A percentile compares a stretch with the other conserved stretches of the same genome.
Evolutionary conservation across 352 stramenopile species (phyloP).

Genomic region (Saprolegnia parasitica): DNA sequence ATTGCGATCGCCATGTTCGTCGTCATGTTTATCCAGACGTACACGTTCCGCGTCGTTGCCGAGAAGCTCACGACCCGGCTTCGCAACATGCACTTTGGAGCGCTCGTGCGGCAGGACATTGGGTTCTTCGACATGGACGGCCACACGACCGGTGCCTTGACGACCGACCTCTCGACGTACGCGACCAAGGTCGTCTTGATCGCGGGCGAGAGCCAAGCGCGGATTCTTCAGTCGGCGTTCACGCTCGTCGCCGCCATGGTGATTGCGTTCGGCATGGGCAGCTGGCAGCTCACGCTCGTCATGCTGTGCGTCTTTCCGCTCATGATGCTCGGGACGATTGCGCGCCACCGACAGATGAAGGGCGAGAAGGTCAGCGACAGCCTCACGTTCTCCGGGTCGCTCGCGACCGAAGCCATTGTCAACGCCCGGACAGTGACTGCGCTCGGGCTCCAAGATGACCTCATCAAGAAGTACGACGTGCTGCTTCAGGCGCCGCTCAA

Average conservation of each 20-base stretch:
- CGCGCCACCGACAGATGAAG: conserved; percentile 35
- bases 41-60: conserved; percentile 44
- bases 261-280: conserved; percentile 59
- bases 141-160: conserved; percentile 34
- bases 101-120: conserved; percentile 46
- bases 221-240: conserved; percentile 44
- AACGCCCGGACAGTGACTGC: conserved; percentile 36
- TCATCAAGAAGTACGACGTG: conserved; percentile 32
- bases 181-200: conserved; percentile 45
- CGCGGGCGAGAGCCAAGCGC: conserved; percentile 42
- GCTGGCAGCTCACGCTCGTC: conserved; percentile 65
- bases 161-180: conserved; percentile 45
- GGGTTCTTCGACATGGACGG: conserved; percentile 43
- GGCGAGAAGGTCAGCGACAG: conserved; percentile 21
- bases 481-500: conserved; percentile 34
- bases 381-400: conserved; percentile 26
- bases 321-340: conserved; percentile 41
- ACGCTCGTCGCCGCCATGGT: conserved; percentile 52
- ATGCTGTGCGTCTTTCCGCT: conserved; percentile 60
- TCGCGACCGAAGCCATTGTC: conserved; percentile 34
- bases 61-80: conserved; percentile 50
- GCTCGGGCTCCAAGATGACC: conserved; percentile 29
- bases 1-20: conserved; percentile 35
- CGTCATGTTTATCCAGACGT: conserved; percentile 35
- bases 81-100: conserved; percentile 46